Percentiles rank a stretch among this genome's conserved stretches.
Evolutionary conservation across 2,329 filamentous ascomycete genomes (phyloP).

Genomic region (Colletotrichum scovillei): DNA sequence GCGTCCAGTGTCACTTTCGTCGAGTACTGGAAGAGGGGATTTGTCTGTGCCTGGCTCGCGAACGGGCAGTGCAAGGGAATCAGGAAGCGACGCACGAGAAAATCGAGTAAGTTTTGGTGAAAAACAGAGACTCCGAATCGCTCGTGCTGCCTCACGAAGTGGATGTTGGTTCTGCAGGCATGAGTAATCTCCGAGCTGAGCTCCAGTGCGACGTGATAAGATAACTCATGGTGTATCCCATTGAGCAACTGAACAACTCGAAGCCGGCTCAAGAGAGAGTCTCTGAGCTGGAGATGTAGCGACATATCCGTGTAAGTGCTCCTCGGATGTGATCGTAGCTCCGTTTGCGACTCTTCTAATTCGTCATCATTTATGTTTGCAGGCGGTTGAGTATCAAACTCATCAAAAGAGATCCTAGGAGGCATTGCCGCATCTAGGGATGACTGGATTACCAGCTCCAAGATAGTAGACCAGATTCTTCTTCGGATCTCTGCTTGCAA

Average conservation of each 20-base stretch:
- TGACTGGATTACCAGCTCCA: constrained; percentile 52
- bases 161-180: constrained; percentile 38
- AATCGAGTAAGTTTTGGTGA: constrained; percentile 61
- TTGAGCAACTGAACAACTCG: background rate
- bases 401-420: constrained; percentile 50
- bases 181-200: constrained; percentile 48
- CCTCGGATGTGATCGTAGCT: constrained; percentile 39
- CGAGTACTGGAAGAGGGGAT: constrained; percentile 55
- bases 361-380: constrained; percentile 49
- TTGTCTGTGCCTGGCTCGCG: constrained; percentile 51
- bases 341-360: constrained; percentile 34
- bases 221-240: background rate
- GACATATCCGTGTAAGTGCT: constrained; percentile 46
- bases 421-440: constrained; percentile 53
- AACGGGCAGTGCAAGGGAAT: constrained; percentile 65
- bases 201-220: background rate
- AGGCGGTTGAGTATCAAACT: constrained; percentile 53
- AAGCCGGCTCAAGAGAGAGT: background rate
- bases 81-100: constrained; percentile 64
- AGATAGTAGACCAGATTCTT: constrained; percentile 55
- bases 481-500: constrained; percentile 52
- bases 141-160: constrained; percentile 38
- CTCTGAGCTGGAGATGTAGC: constrained; percentile 43
- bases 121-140: constrained; percentile 45
- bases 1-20: background rate